Evolutionary conservation across 108 stramenopile genomes (phyloP).

Genomic region (Skeletonema costatum): DNA sequence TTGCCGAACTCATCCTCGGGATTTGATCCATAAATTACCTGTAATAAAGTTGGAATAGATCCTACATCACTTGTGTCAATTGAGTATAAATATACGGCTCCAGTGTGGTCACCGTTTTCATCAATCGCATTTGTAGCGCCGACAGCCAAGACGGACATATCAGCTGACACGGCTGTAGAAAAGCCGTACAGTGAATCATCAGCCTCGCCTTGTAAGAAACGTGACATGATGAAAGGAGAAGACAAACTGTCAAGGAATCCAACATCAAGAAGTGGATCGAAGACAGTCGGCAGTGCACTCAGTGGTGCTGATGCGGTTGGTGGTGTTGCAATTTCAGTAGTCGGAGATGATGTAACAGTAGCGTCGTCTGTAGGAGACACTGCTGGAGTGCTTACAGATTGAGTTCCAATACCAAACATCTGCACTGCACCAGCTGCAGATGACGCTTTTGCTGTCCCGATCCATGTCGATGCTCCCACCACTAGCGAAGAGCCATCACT

Average conservation of each 20-base stretch:
- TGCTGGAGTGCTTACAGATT: neutral
- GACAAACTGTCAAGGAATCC: neutral
- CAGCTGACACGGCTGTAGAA: conserved; percentile 4
- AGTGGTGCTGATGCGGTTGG: neutral
- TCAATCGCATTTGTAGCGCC: conserved; percentile 1
- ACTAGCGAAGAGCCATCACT: neutral
- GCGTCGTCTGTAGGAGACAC: neutral
- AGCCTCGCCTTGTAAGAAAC: neutral
- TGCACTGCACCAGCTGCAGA: no score
- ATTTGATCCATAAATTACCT: conserved; percentile 1
- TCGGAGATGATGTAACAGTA: neutral
- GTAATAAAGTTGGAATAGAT: neutral
- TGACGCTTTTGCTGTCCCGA: no score
- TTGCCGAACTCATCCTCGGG: conserved; percentile 1
- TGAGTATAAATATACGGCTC: conserved; percentile 9
- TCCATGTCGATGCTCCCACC: neutral
- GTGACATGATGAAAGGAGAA: neutral
- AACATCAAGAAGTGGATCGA: neutral
- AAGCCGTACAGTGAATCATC: conserved; percentile 1
- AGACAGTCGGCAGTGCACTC: neutral
- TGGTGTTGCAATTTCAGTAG: neutral
- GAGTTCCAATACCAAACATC: neutral
- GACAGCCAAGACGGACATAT: conserved; percentile 6
- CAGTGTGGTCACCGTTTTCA: neutral
- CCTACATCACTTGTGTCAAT: neutral